These are phyloP conservation scores for Henckelia pumila DNA, from an alignment of 257 asterid species.

Conservation along the genomic window DNA sequence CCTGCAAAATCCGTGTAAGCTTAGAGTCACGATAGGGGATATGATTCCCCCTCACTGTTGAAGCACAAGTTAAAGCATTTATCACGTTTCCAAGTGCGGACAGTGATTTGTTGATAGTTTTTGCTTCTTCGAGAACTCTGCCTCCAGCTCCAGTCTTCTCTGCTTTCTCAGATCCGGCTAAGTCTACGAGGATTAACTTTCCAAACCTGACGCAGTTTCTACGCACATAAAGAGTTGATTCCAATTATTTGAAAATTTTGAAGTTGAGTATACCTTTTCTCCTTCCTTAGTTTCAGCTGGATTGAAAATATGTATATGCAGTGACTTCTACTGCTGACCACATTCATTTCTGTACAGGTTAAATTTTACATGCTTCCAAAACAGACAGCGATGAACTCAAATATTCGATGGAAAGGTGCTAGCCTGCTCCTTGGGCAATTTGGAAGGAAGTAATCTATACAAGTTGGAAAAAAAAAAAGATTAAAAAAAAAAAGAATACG, in stretches of 20 bases:
- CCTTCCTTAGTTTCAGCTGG: constrained; percentile 53
- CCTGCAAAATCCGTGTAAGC: constrained; percentile 83
- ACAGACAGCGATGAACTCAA: constrained; percentile 9
- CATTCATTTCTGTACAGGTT: constrained; percentile 70
- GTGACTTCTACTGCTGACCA: constrained; percentile 86
- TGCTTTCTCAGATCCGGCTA: constrained; percentile 92
- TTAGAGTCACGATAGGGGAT: constrained; percentile 86
- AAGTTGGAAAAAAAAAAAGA: constrained; percentile 15
- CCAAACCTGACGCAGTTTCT: constrained; percentile 47
- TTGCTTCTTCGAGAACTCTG: constrained; percentile 87
- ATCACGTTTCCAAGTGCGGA: constrained; percentile 88
- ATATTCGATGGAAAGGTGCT: constrained; percentile 11
- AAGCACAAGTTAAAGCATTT: constrained; percentile 61
- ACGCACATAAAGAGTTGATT: constrained; percentile 18
- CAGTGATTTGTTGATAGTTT: constrained; percentile 79
- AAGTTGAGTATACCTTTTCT: constrained; percentile 45
- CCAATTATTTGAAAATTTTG: constrained; percentile 1
- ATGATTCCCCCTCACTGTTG: constrained; percentile 57
- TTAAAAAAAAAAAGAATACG: constrained; percentile 50
- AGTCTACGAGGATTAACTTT: constrained; percentile 80
- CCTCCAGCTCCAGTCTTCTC: constrained; percentile 94
- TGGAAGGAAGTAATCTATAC: background rate
- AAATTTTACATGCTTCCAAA: constrained; percentile 20
- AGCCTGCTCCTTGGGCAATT: background rate
- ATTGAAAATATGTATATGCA: constrained; percentile 60